A percentile compares a stretch with the other conserved stretches of the same genome.
Conservation (phyloP, 164 flowering plant species). For the Umbilicus rupestris region DNA sequence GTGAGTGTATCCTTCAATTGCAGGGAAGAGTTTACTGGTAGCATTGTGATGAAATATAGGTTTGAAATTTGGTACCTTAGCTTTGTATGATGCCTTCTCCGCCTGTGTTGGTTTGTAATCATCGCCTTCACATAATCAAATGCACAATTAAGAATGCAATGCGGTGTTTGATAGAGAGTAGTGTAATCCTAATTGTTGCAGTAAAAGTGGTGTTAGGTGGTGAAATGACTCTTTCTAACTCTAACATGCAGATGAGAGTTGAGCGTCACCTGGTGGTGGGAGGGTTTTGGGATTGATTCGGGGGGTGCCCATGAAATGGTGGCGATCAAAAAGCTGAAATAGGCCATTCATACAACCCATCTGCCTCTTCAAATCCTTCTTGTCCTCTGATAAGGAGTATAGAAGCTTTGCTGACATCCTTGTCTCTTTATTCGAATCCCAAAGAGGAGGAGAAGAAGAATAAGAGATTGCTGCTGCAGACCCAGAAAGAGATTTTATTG, state of each 20-base stretch:
- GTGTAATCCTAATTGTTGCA: neutral
- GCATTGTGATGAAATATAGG: neutral
- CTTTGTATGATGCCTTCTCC: slow-evolving; percentile 12
- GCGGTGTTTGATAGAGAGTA: too few relatives aligned
- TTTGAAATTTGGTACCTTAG: slow-evolving; percentile 12
- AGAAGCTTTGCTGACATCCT: slow-evolving; percentile 35
- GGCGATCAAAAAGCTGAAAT: slow-evolving; percentile 61
- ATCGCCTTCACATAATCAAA: slow-evolving; percentile 17
- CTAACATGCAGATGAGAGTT: neutral
- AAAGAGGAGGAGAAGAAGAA: neutral
- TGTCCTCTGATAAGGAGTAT: slow-evolving; percentile 34
- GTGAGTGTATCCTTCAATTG: too few relatives aligned
- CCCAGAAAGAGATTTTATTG: neutral
- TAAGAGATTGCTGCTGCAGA: too few relatives aligned
- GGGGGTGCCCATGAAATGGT: slow-evolving; percentile 35
- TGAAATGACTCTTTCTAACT: too few relatives aligned
- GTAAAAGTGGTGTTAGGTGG: too few relatives aligned
- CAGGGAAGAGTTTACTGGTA: too few relatives aligned
- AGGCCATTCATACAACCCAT: slow-evolving; percentile 62
- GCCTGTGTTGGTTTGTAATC: slow-evolving; percentile 10
- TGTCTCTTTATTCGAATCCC: too few relatives aligned
- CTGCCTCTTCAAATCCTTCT: slow-evolving; percentile 39
- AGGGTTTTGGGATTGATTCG: too few relatives aligned
- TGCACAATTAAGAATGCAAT: neutral
- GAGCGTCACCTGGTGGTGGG: slow-evolving; percentile 17